Evolutionary conservation across 768 basidiomycete species (phyloP), one percentile per base, ranked within the genome.

Genomic region (Phaeotremella fagi): DNA sequence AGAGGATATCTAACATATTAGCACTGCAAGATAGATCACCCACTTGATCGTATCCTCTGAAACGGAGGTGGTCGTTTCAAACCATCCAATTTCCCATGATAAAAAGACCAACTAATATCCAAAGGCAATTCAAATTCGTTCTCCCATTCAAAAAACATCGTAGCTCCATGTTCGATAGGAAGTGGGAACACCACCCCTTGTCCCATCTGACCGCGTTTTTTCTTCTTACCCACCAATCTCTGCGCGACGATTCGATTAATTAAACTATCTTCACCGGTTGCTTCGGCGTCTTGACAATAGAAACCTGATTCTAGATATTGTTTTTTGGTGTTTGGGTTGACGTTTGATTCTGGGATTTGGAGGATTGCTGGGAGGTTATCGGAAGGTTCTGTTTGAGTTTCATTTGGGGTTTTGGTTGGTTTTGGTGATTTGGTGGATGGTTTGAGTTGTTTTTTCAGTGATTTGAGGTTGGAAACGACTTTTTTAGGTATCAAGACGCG

Each of bases 71-170:
- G 67, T 50, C 59, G 58, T 51, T 66, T 67, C 63, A 63, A 69
- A 25, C 44, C 41, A 9, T 62, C 66, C 26, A 71, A 37, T 16
- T 29, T 44, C 0, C 71, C 71, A 27, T 59, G 54, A 48, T 72
- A 62, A 18, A 48, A 50, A 37, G 68, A 71, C 44, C 57, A 54
- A 20, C 56, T 43, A 26, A 74, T 72, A 49, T 72, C 60, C 45
- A 57, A 70, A 14, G 73, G 67, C 5, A 74, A 52, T 1, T 57
- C 50, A 36, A 74, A 74, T 9, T 72, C 68, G 20, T 54, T 54
- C 27, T 59, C 54, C 31, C 54, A 44, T 6, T 56, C 49, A 45
- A 72, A 64, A 44, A 68, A 69, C n/a, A 59, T 55, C 11, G 42
- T 45, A n/a, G 56, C 37, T 2, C 61, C 66, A 46, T 64, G 50